Percentiles rank a stretch among this genome's conserved stretches.
Conservation (phyloP, 2,329 filamentous ascomycete genomes). For the Aspergillus oerlinghausenensis region DNA sequence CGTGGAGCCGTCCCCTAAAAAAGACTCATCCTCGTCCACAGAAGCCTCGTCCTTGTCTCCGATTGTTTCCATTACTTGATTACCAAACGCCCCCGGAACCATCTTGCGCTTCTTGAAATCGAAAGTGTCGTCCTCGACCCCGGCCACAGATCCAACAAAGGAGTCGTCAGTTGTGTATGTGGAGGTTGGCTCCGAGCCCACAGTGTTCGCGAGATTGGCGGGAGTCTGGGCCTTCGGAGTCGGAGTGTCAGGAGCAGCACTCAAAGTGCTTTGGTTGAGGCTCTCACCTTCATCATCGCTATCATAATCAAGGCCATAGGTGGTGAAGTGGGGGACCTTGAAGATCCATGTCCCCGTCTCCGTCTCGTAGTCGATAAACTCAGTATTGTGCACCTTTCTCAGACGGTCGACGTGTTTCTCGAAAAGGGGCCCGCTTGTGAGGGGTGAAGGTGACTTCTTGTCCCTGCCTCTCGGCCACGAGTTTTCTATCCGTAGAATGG, state of each 20-base stretch:
- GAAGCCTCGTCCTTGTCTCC: slow-evolving; percentile 38
- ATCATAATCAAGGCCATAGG: slow-evolving; percentile 83
- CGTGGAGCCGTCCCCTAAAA: slow-evolving; percentile 90
- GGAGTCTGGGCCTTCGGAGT: slow-evolving; percentile 37
- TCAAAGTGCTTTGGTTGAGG: slow-evolving; percentile 49
- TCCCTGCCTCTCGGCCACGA: slow-evolving; percentile 78
- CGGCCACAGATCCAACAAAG: slow-evolving; percentile 35
- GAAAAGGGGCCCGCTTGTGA: slow-evolving; percentile 62
- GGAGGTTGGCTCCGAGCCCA: slow-evolving; percentile 35
- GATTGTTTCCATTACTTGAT: slow-evolving; percentile 55
- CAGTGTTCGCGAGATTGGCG: slow-evolving; percentile 23
- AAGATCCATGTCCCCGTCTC: slow-evolving; percentile 86
- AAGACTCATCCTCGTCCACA: slow-evolving; percentile 58
- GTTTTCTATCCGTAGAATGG: slow-evolving; percentile 81
- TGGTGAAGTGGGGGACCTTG: slow-evolving; percentile 92
- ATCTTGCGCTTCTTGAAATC: slow-evolving; percentile 51
- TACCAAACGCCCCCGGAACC: slow-evolving; percentile 78
- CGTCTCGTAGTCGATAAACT: slow-evolving; percentile 74
- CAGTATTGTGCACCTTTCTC: slow-evolving; percentile 72
- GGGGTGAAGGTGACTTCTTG: slow-evolving; percentile 51
- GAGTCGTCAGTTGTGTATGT: slow-evolving; percentile 40
- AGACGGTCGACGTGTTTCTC: slow-evolving; percentile 78
- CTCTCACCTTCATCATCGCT: slow-evolving; percentile 60
- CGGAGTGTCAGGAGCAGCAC: slow-evolving; percentile 48
- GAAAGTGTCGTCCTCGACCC: slow-evolving; percentile 53